phyloP scores from a whole-genome alignment of 2,329 filamentous ascomycete genomes.

The Colletotrichum sp. region DNA sequence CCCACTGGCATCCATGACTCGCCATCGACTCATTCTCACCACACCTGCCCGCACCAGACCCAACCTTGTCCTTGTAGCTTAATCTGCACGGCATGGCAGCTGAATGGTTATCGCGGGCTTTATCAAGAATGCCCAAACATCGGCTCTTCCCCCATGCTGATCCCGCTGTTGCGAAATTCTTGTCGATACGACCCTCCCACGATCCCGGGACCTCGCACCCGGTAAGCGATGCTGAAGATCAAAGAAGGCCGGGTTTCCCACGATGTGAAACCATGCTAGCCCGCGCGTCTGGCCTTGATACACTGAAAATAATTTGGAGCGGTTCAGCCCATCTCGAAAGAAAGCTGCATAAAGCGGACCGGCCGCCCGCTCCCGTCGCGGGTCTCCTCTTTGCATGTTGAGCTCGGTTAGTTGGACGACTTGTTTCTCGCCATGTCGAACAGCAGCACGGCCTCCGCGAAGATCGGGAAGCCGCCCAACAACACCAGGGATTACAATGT shows the following conservation, averaged over 20 bases:
- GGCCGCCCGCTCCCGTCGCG: background rate
- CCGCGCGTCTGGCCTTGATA: background rate
- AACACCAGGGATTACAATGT: slow-evolving; percentile 15
- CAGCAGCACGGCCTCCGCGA: slow-evolving; percentile 1
- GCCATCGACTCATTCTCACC: background rate
- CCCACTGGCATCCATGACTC: background rate
- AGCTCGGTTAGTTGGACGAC: background rate
- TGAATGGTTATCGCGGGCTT: background rate
- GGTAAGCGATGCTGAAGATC: background rate
- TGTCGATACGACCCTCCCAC: background rate
- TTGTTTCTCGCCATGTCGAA: slow-evolving; percentile 8
- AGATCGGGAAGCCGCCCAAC: slow-evolving; percentile 11
- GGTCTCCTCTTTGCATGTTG: background rate
- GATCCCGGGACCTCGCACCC: background rate
- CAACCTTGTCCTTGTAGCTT: slow-evolving; percentile 8
- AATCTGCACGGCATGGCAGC: background rate
- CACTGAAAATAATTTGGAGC: background rate
- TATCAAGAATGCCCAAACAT: background rate
- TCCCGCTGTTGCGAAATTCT: background rate
- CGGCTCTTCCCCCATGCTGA: background rate
- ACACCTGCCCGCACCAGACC: background rate
- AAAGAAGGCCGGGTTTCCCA: background rate
- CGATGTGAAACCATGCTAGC: background rate
- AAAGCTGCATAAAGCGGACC: slow-evolving; percentile 2
- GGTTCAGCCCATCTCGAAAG: background rate